Evolutionary conservation across 1,139 yeast species (phyloP), one percentile per base, ranked within the genome.

Genomic region (Trichomonascaceae sp.): DNA sequence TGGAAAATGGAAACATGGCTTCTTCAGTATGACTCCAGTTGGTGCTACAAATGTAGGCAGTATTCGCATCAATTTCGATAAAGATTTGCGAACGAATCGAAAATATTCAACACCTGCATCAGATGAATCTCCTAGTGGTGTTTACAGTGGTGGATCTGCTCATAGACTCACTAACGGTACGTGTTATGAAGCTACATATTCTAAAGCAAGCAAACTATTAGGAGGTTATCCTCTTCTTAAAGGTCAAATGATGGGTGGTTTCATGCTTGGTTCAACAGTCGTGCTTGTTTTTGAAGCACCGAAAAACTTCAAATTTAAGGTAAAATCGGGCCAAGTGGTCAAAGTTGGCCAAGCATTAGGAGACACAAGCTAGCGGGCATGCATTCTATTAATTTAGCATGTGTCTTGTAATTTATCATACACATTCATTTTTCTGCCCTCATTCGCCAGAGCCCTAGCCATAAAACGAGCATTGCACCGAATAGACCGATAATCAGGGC

Each of bases 21-120:
- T 95, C 67, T 93, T 93, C 74, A 86, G 96, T 59, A 95, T 95
- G 99, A 91, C 96, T 1, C 98, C 99, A 0, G 99, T 95, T 10
- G 99, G 99, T 24, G 99, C 99, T 30, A 95, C 99, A 6, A 95
- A 95, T 70, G 99, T 95, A 43, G 99, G 99, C 18, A 86, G 96
- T 64, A 93, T 95, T 61, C 83, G 87, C 56, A 81, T 95, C 60
- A 89, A 91, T 67, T 95, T 95, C 65, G 99, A 95, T 72, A 85
- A 87, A 70, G 93, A 89, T 66, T 79, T 95, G 65, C 81, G 85
- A 54, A 95, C 99, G 4, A 95, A 95, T 68, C 57, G 27, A 32
- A 32, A 20, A 45, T 41, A 24, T 18, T 46, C 53, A 24, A 46
- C 30, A 1, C 44, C 56, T 27, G 50, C 32, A 12, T 48, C 53